Percentiles rank a stretch among this genome's conserved stretches.
Conservation (phyloP, 345 rosid species). For the Salix suchowensis region DNA sequence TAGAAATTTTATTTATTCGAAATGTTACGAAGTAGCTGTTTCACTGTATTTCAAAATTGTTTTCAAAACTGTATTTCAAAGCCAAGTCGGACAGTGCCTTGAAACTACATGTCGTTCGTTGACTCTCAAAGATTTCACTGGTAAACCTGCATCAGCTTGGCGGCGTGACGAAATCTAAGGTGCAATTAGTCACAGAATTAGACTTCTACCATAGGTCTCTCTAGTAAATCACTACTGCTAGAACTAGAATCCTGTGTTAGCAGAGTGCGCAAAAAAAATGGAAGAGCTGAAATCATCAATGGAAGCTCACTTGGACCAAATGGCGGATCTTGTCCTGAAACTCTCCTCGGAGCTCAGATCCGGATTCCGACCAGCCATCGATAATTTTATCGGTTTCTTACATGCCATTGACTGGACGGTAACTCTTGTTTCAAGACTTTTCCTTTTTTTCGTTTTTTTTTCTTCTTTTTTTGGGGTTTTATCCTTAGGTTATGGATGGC, state of each 20-base stretch:
- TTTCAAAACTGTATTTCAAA: neutral
- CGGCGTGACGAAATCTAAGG: neutral
- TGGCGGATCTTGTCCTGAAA: conserved; percentile 82
- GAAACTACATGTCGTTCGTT: neutral
- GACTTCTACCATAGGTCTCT: neutral
- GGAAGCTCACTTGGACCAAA: conserved; percentile 70
- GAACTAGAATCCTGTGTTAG: neutral
- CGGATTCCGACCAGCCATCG: conserved; percentile 72
- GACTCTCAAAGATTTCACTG: neutral
- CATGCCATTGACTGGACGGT: conserved; percentile 98
- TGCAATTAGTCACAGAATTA: no score
- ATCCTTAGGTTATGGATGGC: neutral
- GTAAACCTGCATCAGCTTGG: neutral
- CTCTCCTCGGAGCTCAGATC: conserved; percentile 74
- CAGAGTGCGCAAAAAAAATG: conserved; percentile 28
- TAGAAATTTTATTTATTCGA: no score
- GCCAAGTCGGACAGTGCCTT: neutral
- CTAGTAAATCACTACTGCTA: neutral
- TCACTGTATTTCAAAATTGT: neutral
- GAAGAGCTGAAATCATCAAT: conserved; percentile 65
- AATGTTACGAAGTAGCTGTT: no score
- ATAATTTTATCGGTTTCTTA: conserved; percentile 71
- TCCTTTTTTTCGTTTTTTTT: no score
- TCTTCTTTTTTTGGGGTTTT: neutral
- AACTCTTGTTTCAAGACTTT: neutral